Base-by-base conservation (phyloP, 495 filamentous ascomycete species). In the Glarea lozoyensis region DNA sequence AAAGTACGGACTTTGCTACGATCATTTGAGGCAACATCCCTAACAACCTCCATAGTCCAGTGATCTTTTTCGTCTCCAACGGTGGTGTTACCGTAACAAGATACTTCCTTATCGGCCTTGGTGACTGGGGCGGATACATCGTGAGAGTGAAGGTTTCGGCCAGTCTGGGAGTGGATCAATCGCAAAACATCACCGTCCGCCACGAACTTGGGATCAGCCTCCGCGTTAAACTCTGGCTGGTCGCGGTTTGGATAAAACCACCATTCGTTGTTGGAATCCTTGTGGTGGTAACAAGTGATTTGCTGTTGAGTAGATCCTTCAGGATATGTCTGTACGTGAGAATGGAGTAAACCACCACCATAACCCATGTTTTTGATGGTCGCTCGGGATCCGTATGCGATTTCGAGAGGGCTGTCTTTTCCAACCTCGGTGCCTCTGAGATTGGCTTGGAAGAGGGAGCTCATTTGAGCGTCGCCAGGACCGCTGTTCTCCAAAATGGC, bases 341-440 rank as follows among this genome's bases (percentile, higher is more conserved):
- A 94, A 65, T 98, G 92, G 38, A 98, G 77, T n/a, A 98, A 78
- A 50, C 92, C 92, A 58, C 92, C 92, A 39, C 92, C 92, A 53
- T 98, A 98, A 3, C 92, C 92, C 92, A 97, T 97, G 59, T 98
- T 98, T 69, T 98, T 98, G 25, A 98, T 68, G 1, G 92, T 98
- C 9, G 84, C 88, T 33, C 85, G 78, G 20, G 92, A 98, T 15
- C 92, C 92, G 47, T 80, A 66, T 10, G 86, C 88, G 45, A 98
- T 68, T 59, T 98, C 92, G 23, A 98, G 73, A 24, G 92, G 92
- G 49, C 88, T 95, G 58, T 95, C 83, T 53, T 84, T 84, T 48
- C 88, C 88, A 45, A 98, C 88, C 42, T 96, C 84, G 20, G 88
- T 97, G 16, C 93, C 93, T 48, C 70, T 79, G 27, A 98, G 74